These are phyloP conservation scores for Vanrija sp. DNA, from an alignment of 1,284 basidiomycete species.

Conservation along the genomic window DNA sequence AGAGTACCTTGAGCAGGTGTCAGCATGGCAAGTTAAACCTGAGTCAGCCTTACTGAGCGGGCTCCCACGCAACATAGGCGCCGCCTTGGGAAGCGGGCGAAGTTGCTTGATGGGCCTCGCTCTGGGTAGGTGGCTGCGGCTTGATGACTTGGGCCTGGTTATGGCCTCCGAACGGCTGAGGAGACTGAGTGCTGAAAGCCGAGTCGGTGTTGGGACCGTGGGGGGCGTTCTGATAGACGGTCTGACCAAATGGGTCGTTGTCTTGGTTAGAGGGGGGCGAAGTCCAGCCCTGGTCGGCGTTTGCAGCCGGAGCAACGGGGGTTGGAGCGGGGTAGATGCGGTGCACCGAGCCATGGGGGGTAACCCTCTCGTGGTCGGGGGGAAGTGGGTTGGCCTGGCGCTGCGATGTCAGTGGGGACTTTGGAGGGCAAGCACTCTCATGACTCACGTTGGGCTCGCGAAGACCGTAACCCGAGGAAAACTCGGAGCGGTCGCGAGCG, in stretches of 20 bases:
- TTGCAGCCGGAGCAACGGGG: conserved; percentile 17
- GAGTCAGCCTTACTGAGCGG: no score
- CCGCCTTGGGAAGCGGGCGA: no score
- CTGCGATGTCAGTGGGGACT: neutral
- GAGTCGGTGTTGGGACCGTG: neutral
- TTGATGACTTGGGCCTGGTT: no score
- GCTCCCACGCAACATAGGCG: no score
- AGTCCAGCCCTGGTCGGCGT: conserved; percentile 31
- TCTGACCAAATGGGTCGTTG: neutral
- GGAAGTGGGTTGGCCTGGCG: conserved; percentile 12
- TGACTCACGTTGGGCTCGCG: neutral
- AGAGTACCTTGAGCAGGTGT: no score
- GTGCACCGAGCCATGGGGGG: conserved; percentile 18
- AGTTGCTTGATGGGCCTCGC: no score
- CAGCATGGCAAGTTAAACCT: no score
- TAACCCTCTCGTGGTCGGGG: conserved; percentile 20
- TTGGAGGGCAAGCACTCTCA: neutral
- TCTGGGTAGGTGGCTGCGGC: no score
- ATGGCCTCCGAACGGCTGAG: no score
- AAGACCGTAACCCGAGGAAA: conserved; percentile 23
- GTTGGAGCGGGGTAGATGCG: conserved; percentile 33
- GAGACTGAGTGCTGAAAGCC: neutral
- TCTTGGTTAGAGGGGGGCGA: neutral
- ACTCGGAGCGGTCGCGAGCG: neutral
- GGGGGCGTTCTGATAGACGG: neutral